Conservation (phyloP, 176 grass and related monocot genomes). For the Hordeum marinum region DNA sequence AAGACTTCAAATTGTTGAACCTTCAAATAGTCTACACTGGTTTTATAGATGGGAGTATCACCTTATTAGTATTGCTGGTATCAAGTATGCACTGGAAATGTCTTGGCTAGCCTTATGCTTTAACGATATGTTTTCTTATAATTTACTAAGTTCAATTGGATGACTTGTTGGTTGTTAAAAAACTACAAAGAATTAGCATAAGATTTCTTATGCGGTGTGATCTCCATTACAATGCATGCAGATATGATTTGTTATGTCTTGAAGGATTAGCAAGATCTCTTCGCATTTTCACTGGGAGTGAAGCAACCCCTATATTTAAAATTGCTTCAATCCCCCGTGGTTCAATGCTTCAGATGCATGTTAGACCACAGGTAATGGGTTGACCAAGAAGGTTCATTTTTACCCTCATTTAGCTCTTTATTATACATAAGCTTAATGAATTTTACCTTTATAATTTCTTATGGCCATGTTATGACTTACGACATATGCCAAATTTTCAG, state of each 20-base stretch:
- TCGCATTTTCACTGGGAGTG: conserved; percentile 67
- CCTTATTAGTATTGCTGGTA: neutral
- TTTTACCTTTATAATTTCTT: neutral
- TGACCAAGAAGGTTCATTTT: neutral
- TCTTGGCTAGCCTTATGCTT: conserved; percentile 14
- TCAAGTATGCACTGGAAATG: neutral
- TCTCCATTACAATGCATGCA: conserved; percentile 25
- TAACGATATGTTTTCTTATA: neutral
- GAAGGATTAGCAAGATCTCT: conserved; percentile 85
- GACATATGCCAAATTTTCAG: neutral
- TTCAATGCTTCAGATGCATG: conserved; percentile 73
- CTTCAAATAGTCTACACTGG: neutral
- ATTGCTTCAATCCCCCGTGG: conserved; percentile 35
- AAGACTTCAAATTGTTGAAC: neutral
- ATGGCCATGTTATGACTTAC: neutral
- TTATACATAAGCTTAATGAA: neutral
- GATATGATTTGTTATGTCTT: conserved; percentile 92
- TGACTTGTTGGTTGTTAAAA: neutral
- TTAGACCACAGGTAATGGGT: conserved; percentile 67
- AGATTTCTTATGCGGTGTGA: conserved; percentile 8
- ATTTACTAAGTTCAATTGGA: neutral
- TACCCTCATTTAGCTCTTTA: neutral
- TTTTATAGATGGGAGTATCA: neutral
- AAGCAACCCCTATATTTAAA: conserved; percentile 59
- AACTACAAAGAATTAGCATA: neutral